These are phyloP conservation scores for Candida tibetensis DNA, from an alignment of 805 yeast species.

Conservation along the genomic window DNA sequence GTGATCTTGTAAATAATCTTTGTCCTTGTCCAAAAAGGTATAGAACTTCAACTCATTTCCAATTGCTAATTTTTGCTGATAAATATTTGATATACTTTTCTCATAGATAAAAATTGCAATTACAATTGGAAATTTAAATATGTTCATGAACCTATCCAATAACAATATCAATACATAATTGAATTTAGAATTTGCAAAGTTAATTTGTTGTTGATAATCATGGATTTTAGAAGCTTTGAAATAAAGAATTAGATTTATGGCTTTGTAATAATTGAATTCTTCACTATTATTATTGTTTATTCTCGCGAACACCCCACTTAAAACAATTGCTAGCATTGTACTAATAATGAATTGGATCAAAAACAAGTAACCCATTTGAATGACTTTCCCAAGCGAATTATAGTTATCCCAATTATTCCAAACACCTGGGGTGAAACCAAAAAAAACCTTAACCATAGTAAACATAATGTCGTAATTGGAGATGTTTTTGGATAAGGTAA, in stretches of 20 bases:
- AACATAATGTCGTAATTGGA: slow-evolving; percentile 46
- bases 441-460: slow-evolving; percentile 50
- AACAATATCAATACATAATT: slow-evolving; percentile 4
- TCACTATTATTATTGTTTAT: slow-evolving; percentile 31
- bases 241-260: slow-evolving; percentile 37
- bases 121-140: slow-evolving; percentile 36
- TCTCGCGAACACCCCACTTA: slow-evolving; percentile 40
- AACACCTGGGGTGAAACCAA: slow-evolving; percentile 60
- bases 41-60: slow-evolving; percentile 26
- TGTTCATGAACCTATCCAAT: slow-evolving; percentile 18
- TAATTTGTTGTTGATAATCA: slow-evolving; percentile 5
- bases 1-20: slow-evolving; percentile 28
- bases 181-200: not conserved
- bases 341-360: slow-evolving; percentile 54
- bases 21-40: slow-evolving; percentile 34
- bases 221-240: slow-evolving; percentile 29
- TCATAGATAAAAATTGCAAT: slow-evolving; percentile 35
- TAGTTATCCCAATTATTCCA: slow-evolving; percentile 55
- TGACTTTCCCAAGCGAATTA: slow-evolving; percentile 44
- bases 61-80: slow-evolving; percentile 13
- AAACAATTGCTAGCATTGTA: slow-evolving; percentile 54
- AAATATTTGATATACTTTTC: slow-evolving; percentile 19
- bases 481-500: slow-evolving; percentile 45
- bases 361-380: slow-evolving; percentile 50
- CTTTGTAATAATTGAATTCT: slow-evolving; percentile 40